These are phyloP conservation scores for Zangia roseola DNA, from an alignment of 768 basidiomycete genomes.

Conservation along the genomic window DNA sequence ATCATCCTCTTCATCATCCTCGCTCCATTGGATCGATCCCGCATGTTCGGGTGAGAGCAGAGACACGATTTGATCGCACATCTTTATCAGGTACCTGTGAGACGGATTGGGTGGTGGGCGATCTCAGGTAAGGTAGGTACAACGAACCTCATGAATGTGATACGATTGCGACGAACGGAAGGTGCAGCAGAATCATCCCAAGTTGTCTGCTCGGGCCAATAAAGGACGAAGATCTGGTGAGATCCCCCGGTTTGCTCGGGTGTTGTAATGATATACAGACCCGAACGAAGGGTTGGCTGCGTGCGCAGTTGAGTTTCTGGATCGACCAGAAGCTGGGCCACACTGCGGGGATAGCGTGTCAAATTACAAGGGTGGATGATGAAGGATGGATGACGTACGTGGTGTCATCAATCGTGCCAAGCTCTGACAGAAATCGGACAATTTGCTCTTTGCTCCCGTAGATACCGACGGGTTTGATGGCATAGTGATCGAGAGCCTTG, in stretches of 20 bases:
- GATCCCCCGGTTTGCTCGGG: not conserved
- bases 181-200: conserved; percentile 51
- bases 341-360: conserved; percentile 1
- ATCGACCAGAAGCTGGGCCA: conserved; percentile 14
- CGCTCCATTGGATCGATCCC: conserved; percentile 43
- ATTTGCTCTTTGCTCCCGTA: conserved; percentile 58
- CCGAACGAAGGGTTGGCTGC: conserved; percentile 20
- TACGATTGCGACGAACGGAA: conserved; percentile 49
- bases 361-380: not conserved
- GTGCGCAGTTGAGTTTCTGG: not conserved
- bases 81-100: conserved; percentile 56
- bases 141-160: conserved; percentile 60
- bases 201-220: conserved; percentile 62
- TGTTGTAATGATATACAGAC: conserved; percentile 18
- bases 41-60: conserved; percentile 51
- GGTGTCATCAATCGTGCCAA: conserved; percentile 36
- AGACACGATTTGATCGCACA: conserved; percentile 54
- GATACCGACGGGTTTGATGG: conserved; percentile 51
- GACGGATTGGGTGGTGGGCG: rapidly evolving
- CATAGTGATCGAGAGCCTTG: conserved; percentile 43
- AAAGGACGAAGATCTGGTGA: conserved; percentile 46
- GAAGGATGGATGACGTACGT: conserved; percentile 35
- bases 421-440: conserved; percentile 40
- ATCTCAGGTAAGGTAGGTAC: not conserved
- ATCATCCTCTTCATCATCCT: conserved; percentile 30